Base-by-base conservation (phyloP, 164 flowering plant species). In the Chloranthus sessilifolius region DNA sequence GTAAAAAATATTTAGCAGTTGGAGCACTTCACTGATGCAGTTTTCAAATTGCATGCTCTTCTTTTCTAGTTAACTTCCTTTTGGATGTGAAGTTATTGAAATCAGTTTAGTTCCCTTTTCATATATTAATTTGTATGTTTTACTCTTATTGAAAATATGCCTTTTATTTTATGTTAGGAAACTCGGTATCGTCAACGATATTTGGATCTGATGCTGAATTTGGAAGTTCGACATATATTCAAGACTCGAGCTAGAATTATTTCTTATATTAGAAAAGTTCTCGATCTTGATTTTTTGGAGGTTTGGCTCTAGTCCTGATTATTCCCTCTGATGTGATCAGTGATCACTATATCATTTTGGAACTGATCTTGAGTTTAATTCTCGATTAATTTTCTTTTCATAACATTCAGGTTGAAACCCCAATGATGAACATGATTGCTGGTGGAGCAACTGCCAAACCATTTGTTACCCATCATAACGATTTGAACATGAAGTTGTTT, bases 361-460 rank as follows among this genome's bases (percentile, higher is more conserved):
- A n/a, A n/a, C n/a, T n/a, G n/a, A n/a, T n/a, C n/a, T n/a, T n/a
- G n/a, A n/a, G n/a, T n/a, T n/a, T n/a, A n/a, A n/a, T n/a, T n/a
- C n/a, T n/a, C n/a, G n/a, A n/a, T n/a, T n/a, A n/a, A n/a, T n/a
- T n/a, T n/a, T n/a, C n/a, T n/a, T n/a, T n/a, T n/a, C n/a, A n/a
- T n/a, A n/a, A n/a, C n/a, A n/a, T n/a, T 47, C 49, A 92, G 99
- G 99, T 92, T 56, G 99, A 92, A 72, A 92, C 99, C 9, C 99
- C 99, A 1, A 92, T 88, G 94, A 83, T 92, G 99, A 88, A 82
- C 71, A 86, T 84, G 95, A 92, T 85, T 71, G 82, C 99, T 55
- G 99, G 97, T 28, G 99, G 96, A 44, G 99, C 95, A 24, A 87
- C 97, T 22, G 99, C 95, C 4, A 78, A 84, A 14, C 98, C 98